Percentiles rank a stretch among this genome's conserved stretches.
These are phyloP conservation scores for Oenanthe javanica DNA, from an alignment of 140 eudicot genomes.

Conservation along the genomic window DNA sequence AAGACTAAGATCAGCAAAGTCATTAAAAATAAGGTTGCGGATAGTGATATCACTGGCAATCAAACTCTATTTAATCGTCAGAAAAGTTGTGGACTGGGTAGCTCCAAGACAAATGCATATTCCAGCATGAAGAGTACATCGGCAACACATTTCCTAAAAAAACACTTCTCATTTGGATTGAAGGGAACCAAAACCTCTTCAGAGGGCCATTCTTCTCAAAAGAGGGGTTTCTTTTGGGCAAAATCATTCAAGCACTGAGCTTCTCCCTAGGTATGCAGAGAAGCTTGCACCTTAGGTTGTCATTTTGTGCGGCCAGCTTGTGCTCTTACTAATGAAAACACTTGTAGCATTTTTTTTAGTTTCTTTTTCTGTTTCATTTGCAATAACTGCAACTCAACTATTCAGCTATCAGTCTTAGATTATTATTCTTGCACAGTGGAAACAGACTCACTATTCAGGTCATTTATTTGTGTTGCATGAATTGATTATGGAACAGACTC, in stretches of 20 bases:
- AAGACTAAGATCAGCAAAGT: slow-evolving; percentile 48
- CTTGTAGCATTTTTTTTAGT: background rate
- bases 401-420: background rate
- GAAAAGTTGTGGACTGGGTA: slow-evolving; percentile 36
- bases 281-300: slow-evolving; percentile 19
- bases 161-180: slow-evolving; percentile 79
- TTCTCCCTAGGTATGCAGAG: slow-evolving; percentile 20
- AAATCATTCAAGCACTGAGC: slow-evolving; percentile 68
- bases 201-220: slow-evolving; percentile 38
- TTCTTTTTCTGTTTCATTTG: background rate
- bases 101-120: slow-evolving; percentile 48
- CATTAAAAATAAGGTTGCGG: slow-evolving; percentile 50
- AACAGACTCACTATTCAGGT: background rate
- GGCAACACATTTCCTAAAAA: slow-evolving; percentile 61
- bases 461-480: background rate
- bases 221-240: slow-evolving; percentile 82
- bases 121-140: slow-evolving; percentile 64
- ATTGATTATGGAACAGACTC: too few species aligned
- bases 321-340: background rate
- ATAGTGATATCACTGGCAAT: slow-evolving; percentile 30
- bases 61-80: slow-evolving; percentile 32
- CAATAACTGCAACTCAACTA: background rate
- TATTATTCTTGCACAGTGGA: background rate
- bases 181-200: slow-evolving; percentile 43
- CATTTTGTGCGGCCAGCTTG: background rate